Base-by-base conservation (phyloP, 2,329 filamentous ascomycete genomes). In the Xenoacremonium recifei region DNA sequence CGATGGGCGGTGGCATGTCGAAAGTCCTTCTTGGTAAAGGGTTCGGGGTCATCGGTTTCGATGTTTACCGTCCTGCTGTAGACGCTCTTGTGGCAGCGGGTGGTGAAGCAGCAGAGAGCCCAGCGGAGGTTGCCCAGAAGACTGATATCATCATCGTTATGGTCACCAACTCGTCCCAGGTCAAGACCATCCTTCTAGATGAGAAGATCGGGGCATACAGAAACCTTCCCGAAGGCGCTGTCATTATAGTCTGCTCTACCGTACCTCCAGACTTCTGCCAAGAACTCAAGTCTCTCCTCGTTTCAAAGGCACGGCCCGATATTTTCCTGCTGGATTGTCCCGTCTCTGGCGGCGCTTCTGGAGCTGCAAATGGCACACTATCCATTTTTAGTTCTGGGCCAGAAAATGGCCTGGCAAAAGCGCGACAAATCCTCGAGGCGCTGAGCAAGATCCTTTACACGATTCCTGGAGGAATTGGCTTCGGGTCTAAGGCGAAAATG, bases 401-500 rank as follows among this genome's bases (percentile, higher is more conserved):
- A 27, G 13, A 13, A 7, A 13, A 27, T 9, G 23, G 23, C 9
- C 23, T 27, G 13, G 23, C 7, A 27, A 27, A 27, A 27, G 23
- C 23, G 7, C 23, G 23, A 9, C 23, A 7, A 9, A 13, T 27
- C 23, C 23, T 27, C 13, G 9, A 27, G 13, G 23, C 23, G 9
- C 13, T 27, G 23, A 27, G 23, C 13, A 9, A 7, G 27, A 27
- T 9, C 7, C 23, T 27, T 7, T 27, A 27, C 23, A 27, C 36
- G 11, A 10, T 12, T 20, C 20, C 16, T 15, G 36, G 36, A 11
- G 23, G 13, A 9, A 38, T 18, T 10, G 36, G 36, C 7, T 38
- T 25, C 12, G 36, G 36, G 6, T 21, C 21, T 12, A 38, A 30
- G 12, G 36, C 21, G 11, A 38, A 38, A 20, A 17, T 38, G n/a